These are phyloP conservation scores for Shiraia sp. DNA, from an alignment of 2,329 filamentous ascomycete genomes.

Conservation along the genomic window DNA sequence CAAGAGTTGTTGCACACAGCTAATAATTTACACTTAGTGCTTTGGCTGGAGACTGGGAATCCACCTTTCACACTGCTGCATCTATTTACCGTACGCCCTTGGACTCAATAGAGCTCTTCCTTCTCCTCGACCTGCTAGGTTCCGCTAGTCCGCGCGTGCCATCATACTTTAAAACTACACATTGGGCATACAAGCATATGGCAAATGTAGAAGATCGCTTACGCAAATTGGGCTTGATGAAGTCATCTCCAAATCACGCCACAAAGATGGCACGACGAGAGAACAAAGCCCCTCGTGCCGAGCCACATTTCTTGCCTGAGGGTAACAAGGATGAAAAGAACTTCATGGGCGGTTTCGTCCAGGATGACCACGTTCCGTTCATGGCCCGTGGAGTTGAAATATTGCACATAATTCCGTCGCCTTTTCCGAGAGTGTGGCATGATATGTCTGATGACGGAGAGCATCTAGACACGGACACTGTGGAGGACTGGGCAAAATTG, in stretches of 20 bases:
- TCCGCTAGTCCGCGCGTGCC: slow-evolving; percentile 70
- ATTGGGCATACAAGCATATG: slow-evolving; percentile 89
- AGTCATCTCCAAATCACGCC: slow-evolving; percentile 61
- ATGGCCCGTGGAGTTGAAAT: slow-evolving; percentile 85
- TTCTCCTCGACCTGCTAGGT: slow-evolving; percentile 87
- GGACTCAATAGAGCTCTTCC: slow-evolving; percentile 82
- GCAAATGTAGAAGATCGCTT: slow-evolving; percentile 75
- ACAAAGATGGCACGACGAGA: slow-evolving; percentile 42
- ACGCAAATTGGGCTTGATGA: slow-evolving; percentile 67
- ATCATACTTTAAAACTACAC: slow-evolving; percentile 87
- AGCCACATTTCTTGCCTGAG: slow-evolving; percentile 61
- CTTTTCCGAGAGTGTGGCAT: slow-evolving; percentile 89
- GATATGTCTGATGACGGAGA: slow-evolving; percentile 80
- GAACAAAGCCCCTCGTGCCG: slow-evolving; percentile 33
- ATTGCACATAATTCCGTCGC: slow-evolving; percentile 85
- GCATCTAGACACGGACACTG: slow-evolving; percentile 79
- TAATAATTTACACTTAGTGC: slow-evolving; percentile 49
- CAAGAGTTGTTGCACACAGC: background rate
- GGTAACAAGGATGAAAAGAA: slow-evolving; percentile 58
- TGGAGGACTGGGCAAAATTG: slow-evolving; percentile 87
- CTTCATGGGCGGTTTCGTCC: slow-evolving; percentile 62
- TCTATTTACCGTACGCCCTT: slow-evolving; percentile 77
- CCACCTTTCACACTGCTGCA: slow-evolving; percentile 67
- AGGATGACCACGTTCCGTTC: slow-evolving; percentile 93
- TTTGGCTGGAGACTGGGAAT: slow-evolving; percentile 83